Base-by-base conservation (phyloP, 257 asterid species). In the Lantana camara region DNA sequence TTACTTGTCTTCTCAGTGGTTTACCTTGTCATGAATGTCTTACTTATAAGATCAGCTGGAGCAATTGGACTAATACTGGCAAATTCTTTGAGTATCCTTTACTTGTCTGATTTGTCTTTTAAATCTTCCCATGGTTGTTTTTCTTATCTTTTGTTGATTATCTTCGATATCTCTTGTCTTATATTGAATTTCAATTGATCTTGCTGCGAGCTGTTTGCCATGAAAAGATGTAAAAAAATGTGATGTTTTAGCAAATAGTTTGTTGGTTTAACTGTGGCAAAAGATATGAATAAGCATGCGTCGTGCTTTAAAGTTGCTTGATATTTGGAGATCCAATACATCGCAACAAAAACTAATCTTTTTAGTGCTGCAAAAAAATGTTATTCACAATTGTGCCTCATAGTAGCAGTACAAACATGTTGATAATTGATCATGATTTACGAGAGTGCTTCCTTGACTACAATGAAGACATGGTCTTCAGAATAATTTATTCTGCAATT, bases 51-150 rank as follows among this genome's bases (percentile, higher is more conserved):
- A 71, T 76, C 90, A 77, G 92, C 95, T 23, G 98, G 99, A 11
- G 96, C 96, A 57, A 75, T 88, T 47, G 99, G 98, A 63, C 74
- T 94, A 65, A 91, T 90, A 74, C 37, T 85, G 50, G 99, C 99
- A 11, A 94, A 94, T 80, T 83, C 91, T 60, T 74, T 88, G 95
- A 94, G 97, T 94, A 94, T 90, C 99, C 97, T 90, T 78, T 51
- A 14, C n/a, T 1, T 13, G 38, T 32, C 19, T 45, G 8, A 7
- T 67, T 13, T 35, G 34, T 41, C 17, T 41, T 34, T 51, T 15
- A 22, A n/a, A 59, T 61, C 30, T 51, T 68, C 30, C 48, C 46
- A 9, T 19, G 50, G 34, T 41, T 50, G n/a, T 37, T 66, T 54
- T 27, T 29, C 10, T 27, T 41, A 27, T 60, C 21, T 44, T 41